Evolutionary conservation across 2,329 filamentous ascomycete genomes (phyloP), one percentile per base, ranked within the genome.

Genomic region (Fusarium sp.): DNA sequence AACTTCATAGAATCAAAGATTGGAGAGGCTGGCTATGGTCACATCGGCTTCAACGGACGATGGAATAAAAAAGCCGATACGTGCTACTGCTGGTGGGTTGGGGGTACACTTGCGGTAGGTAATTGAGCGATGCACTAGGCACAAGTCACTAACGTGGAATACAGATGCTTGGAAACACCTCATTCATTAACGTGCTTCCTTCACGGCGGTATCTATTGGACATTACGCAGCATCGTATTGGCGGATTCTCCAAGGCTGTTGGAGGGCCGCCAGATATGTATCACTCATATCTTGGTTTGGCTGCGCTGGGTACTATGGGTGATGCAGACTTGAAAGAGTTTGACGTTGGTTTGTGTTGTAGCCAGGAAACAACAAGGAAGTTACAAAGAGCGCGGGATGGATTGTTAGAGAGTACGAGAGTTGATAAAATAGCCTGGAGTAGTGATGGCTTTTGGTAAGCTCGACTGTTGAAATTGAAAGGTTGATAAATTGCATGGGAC

Each of bases 41-140:
- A 85, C 74, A 86, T 93, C 2, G 96, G 94, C 11, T 94, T 97
- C 80, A 97, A 97, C 74, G 96, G 96, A 28, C 89, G 96, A 50
- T 89, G 88, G 77, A 97, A 97, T 82, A 99, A 99, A 79, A 86
- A 90, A 47, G 92, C 92, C 11, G 96, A 99, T 80, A 98, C 96
- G 1, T 99, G 96, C 80, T 99, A 99, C 79, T 91, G 89, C 23
- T 99, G 95, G 84, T 99, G 96, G 96, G 93, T 92, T 1, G 85
- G 86, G 6, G 93, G 88, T 3, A 88, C 93, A 2, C 76, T 88
- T 1, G 72, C 76, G 53, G 82, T 85, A 74, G 65, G 79, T 51
- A 18, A 9, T 9, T 12, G 3, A n/a, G 4, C 11, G 8, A 1
- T 16, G 18, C 4, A 31, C 4, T 8, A 20, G 7, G 15, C 3